Conservation (phyloP, 129 eudicot species). For the Silybum marianum region DNA sequence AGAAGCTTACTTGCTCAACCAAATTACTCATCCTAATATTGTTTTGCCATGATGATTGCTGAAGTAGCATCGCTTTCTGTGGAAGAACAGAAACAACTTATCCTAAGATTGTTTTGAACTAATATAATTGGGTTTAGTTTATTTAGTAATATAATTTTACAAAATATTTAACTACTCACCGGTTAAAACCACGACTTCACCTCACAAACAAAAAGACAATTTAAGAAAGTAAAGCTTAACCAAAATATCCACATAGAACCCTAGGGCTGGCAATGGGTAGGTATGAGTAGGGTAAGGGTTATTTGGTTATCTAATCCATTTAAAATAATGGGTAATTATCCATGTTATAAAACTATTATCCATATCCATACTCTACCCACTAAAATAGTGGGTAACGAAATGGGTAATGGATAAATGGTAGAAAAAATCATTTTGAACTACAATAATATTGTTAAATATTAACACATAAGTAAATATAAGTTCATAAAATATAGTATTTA, state of each 20-base stretch:
- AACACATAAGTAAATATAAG: too few species aligned
- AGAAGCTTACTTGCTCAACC: conserved; percentile 89
- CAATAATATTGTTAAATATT: too few species aligned
- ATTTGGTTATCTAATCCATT: too few species aligned
- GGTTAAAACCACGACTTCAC: conserved; percentile 7
- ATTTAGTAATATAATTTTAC: not conserved
- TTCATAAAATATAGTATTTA: too few species aligned
- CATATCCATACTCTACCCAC: too few species aligned
- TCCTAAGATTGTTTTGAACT: not conserved
- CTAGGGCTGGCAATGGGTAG: not conserved
- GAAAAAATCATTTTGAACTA: too few species aligned
- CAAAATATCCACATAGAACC: not conserved
- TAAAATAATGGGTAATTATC: too few species aligned
- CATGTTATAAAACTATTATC: too few species aligned
- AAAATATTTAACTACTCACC: not conserved
- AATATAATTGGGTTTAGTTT: not conserved
- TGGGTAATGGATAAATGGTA: too few species aligned
- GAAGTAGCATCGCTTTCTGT: conserved; percentile 93
- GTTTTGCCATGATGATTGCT: conserved; percentile 98
- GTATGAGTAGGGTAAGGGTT: too few species aligned
- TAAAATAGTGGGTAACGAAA: too few species aligned
- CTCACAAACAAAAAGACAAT: conserved; percentile 6
- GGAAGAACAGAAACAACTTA: conserved; percentile 23
- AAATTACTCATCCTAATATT: conserved; percentile 85
- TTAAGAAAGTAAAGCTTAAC: not conserved